Evolutionary conservation across 2,329 filamentous ascomycete genomes (phyloP), one percentile per base, ranked within the genome.

Genomic region (Thielaviopsis euricoi): DNA sequence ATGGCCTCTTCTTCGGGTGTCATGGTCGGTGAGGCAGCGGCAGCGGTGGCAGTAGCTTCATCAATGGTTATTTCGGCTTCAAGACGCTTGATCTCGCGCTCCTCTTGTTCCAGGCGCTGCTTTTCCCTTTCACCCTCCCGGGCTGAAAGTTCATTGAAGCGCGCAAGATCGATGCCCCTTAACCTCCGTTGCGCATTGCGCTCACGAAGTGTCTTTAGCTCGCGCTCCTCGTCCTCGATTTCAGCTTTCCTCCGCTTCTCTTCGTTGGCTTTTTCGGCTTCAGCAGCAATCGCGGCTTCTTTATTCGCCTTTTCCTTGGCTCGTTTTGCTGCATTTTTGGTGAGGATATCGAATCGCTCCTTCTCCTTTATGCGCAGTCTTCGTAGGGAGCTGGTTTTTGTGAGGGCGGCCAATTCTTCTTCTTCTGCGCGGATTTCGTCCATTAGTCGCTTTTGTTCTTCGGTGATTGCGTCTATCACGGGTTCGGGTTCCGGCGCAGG

Each of bases 281-380:
- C 58, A 25, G 52, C 55, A 55, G 56, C 21, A 40, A 60, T 60
- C 22, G 58, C 58, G 5, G 55, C 55, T 43, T 60, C 58, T 53
- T 60, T 55, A 25, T 58, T 60, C 25, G 58, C 58, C 52, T 58
- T 60, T 52, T 60, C 58, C 53, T 60, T 60, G 22, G 26, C 53
- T 33, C 58, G 58, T 55, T 57, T 55, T 55, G 58, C 57, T 55
- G 37, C 49, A 15, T 53, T 52, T 23, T 53, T 53, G 23, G 9
- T 52, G 48, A 60, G 55, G 22, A 52, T 1, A 23, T 58, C 52
- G 26, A 57, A 53, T 29, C 55, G 58, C n/a, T 60, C 58, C 33
- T 52, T 51, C 6, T 60, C 58, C n/a, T 53, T 37, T 25, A 25
- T 22, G 6, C 52, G 55, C 15, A 57, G 52, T 6, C 13, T 55